These are phyloP conservation scores for Brassica nigra DNA, from an alignment of 345 rosid genomes.

Conservation along the genomic window DNA sequence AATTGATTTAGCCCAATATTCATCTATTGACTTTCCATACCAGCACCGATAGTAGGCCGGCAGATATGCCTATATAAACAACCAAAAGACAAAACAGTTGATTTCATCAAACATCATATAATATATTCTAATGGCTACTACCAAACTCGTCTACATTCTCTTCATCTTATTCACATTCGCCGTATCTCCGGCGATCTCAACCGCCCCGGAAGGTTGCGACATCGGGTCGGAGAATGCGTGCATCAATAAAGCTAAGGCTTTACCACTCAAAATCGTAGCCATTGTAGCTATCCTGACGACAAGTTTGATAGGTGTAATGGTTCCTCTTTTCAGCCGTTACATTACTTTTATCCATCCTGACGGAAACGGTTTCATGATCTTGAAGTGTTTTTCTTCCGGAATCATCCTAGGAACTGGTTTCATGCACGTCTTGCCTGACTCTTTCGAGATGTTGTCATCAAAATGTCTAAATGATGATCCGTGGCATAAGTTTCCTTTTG, in stretches of 20 bases:
- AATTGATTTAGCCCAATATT: conserved; percentile 13
- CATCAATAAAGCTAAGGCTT: conserved; percentile 51
- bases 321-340: conserved; percentile 56
- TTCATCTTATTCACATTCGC: conserved; percentile 27
- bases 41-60: conserved; percentile 26
- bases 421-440: conserved; percentile 87
- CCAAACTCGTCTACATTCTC: conserved; percentile 22
- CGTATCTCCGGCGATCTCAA: conserved; percentile 28
- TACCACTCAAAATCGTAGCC: conserved; percentile 65
- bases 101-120: conserved; percentile 10
- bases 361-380: conserved; percentile 50
- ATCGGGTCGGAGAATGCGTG: conserved; percentile 35
- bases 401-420: conserved; percentile 86
- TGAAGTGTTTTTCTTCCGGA: conserved; percentile 72
- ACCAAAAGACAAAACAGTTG: conserved; percentile 14
- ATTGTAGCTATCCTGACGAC: conserved; percentile 51
- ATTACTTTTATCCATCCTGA: conserved; percentile 65
- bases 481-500: conserved; percentile 81
- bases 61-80: conserved; percentile 34
- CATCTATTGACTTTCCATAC: conserved; percentile 17
- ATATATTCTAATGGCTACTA: conserved; percentile 23
- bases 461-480: conserved; percentile 63
- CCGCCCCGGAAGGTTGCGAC: conserved; percentile 30
- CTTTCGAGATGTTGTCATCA: conserved; percentile 68
- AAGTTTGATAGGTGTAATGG: conserved; percentile 61